Conservation (phyloP, 129 eudicot genomes). For the Chrysanthemum lavandulifolium region DNA sequence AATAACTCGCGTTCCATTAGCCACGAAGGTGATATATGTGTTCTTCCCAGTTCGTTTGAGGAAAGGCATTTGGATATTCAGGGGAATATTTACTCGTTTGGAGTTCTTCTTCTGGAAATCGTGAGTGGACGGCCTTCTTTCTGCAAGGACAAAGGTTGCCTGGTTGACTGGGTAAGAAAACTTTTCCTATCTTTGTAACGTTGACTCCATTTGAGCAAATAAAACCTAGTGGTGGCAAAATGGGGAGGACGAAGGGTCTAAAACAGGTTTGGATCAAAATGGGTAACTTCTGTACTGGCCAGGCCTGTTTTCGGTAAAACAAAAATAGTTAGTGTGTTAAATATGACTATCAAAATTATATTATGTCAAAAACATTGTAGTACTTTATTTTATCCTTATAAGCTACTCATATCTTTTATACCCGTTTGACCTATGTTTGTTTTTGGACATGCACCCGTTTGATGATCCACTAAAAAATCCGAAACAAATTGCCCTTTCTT, state of each 20-base stretch:
- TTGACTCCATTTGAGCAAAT: neutral
- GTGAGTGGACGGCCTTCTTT: constrained; percentile 85
- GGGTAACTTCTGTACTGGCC: neutral
- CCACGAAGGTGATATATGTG: constrained; percentile 75
- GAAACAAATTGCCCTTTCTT: neutral
- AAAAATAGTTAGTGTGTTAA: neutral
- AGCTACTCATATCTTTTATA: neutral
- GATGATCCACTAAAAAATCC: neutral
- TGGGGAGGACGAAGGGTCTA: neutral
- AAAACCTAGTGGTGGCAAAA: neutral
- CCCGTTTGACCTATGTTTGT: neutral
- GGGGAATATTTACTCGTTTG: constrained; percentile 84
- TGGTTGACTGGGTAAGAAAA: constrained; percentile 82
- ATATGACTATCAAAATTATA: neutral
- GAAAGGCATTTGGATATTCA: constrained; percentile 70
- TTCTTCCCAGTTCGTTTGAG: constrained; percentile 70
- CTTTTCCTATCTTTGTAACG: neutral
- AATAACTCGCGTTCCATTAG: constrained; percentile 61
- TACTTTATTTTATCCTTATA: neutral
- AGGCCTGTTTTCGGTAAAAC: neutral
- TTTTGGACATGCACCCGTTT: neutral
- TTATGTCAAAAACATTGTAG: neutral
- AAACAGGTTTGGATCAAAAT: neutral
- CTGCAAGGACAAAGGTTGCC: constrained; percentile 70
- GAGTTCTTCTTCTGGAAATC: constrained; percentile 80